Conservation (phyloP, 768 basidiomycete genomes). For the Panaeolus papilionaceus region DNA sequence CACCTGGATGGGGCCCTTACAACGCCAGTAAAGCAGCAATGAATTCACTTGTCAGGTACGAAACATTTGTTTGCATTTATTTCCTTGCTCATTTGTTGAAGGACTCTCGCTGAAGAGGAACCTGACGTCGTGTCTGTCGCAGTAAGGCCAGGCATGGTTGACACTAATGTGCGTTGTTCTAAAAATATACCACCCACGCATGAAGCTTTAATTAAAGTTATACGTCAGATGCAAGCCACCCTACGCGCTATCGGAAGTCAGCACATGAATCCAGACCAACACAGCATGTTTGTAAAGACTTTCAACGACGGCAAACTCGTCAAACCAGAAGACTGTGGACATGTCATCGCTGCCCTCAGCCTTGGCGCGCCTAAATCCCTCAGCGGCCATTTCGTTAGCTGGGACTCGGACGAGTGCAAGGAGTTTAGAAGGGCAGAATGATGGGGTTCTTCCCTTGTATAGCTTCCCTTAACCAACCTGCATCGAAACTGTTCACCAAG, state of each 20-base stretch:
- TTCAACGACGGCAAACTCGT: conserved; percentile 74
- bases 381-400: conserved; percentile 81
- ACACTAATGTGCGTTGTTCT: conserved; percentile 68
- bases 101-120: conserved; percentile 88
- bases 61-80: conserved; percentile 14
- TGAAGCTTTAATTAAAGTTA: conserved; percentile 13
- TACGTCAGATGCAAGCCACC: conserved; percentile 73
- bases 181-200: neutral
- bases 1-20: conserved; percentile 80
- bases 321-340: conserved; percentile 73
- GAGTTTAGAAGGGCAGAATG: conserved; percentile 48
- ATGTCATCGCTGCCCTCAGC: conserved; percentile 80
- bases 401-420: conserved; percentile 76
- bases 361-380: conserved; percentile 66
- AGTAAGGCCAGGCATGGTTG: conserved; percentile 87
- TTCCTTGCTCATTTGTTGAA: conserved; percentile 32
- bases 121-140: conserved; percentile 76
- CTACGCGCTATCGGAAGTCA: conserved; percentile 57
- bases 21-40: conserved; percentile 88
- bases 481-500: conserved; percentile 4
- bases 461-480: neutral
- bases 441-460: conserved; percentile 8
- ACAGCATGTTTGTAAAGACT: conserved; percentile 62
- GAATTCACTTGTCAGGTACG: conserved; percentile 83
- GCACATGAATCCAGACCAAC: conserved; percentile 60